Conservation (phyloP, 805 yeast genomes). For the Candida corydali region DNA sequence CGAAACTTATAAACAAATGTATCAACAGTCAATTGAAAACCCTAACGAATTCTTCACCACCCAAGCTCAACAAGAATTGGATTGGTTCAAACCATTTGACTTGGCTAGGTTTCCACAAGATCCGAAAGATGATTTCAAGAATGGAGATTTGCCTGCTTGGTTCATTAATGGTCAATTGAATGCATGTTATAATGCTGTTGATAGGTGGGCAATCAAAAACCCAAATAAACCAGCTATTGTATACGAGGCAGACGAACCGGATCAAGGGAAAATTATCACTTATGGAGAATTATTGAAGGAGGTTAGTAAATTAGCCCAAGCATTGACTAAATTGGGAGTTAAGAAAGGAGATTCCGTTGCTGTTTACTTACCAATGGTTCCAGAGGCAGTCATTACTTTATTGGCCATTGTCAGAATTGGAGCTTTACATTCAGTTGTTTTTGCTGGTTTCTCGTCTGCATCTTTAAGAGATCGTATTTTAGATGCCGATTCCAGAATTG, state of each 20-base stretch:
- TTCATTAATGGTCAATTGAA: conserved; percentile 89
- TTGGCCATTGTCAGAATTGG: conserved; percentile 91
- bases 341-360: conserved; percentile 95
- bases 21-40: conserved; percentile 52
- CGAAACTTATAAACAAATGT: conserved; percentile 47
- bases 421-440: conserved; percentile 92
- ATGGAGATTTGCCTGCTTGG: conserved; percentile 84
- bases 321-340: conserved; percentile 80
- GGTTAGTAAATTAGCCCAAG: conserved; percentile 83
- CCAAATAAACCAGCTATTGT: conserved; percentile 83
- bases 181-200: conserved; percentile 92
- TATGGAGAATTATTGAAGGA: conserved; percentile 82
- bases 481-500: conserved; percentile 81
- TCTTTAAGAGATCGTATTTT: conserved; percentile 86
- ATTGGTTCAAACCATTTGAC: conserved; percentile 53
- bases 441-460: conserved; percentile 95
- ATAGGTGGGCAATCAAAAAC: conserved; percentile 84
- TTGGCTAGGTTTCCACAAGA: conserved; percentile 42
- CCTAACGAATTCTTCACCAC: conserved; percentile 55
- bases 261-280: conserved; percentile 68
- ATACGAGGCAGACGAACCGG: conserved; percentile 91
- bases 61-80: conserved; percentile 44
- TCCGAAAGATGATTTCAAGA: conserved; percentile 44
- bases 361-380: conserved; percentile 95
- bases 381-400: conserved; percentile 93